Percentiles rank a stretch among this genome's conserved stretches.
Evolutionary conservation across 306 rosid genomes (phyloP).

Genomic region (Hylodesmum podocarpum): DNA sequence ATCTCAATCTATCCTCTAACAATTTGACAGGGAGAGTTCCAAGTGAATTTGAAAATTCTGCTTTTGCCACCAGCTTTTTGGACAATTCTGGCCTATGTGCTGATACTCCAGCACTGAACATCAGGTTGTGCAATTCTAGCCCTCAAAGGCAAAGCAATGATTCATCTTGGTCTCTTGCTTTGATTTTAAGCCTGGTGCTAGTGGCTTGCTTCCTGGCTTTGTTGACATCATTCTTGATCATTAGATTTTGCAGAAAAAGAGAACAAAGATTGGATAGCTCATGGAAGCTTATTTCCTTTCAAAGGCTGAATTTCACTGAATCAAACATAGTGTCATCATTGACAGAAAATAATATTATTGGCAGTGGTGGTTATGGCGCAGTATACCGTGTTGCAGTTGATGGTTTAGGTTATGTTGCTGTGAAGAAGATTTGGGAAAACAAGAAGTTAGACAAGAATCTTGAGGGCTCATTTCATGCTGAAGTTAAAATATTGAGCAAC

Average conservation of each 20-base stretch:
- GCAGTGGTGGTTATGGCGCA: conserved; percentile 81
- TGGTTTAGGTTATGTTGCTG: conserved; percentile 55
- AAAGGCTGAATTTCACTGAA: conserved; percentile 60
- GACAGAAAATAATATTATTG: conserved; percentile 55
- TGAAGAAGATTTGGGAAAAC: conserved; percentile 59
- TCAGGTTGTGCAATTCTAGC: conserved; percentile 41
- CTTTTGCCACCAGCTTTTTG: conserved; percentile 54
- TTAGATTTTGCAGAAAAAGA: conserved; percentile 35
- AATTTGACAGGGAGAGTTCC: conserved; percentile 59
- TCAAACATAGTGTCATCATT: conserved; percentile 52
- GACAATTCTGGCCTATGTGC: conserved; percentile 68
- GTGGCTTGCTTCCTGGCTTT: conserved; percentile 22
- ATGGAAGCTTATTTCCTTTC: conserved; percentile 75
- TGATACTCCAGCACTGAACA: conserved; percentile 27
- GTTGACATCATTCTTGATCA: conserved; percentile 14
- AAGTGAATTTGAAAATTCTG: conserved; percentile 38
- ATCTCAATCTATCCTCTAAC: conserved; percentile 52
- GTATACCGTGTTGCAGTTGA: conserved; percentile 59
- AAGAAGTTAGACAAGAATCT: conserved; percentile 59
- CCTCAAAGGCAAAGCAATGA: conserved; percentile 31
- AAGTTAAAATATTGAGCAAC: conserved; percentile 64
- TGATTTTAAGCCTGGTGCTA: conserved; percentile 41
- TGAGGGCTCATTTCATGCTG: conserved; percentile 66
- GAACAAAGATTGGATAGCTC: conserved; percentile 33
- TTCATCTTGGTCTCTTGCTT: conserved; percentile 45